phyloP scores from a whole-genome alignment of 2,329 filamentous ascomycete species.

The Curvularia sp. region DNA sequence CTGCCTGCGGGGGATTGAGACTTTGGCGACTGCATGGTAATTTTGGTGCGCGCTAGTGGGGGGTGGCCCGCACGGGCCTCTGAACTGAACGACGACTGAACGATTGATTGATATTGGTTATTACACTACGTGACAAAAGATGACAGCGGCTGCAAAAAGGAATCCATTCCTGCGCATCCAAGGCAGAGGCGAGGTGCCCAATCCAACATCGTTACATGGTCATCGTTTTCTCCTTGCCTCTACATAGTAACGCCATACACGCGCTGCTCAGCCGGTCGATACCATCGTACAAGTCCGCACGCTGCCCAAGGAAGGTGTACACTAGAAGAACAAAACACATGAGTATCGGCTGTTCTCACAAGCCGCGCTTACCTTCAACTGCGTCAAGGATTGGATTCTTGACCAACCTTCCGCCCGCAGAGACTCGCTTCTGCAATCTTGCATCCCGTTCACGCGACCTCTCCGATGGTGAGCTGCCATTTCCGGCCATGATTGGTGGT shows the following conservation, averaged over 20 bases:
- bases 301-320: constrained; percentile 44
- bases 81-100: not conserved
- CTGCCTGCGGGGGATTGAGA: constrained; percentile 19
- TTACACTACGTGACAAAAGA: not conserved
- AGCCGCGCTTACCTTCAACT: constrained; percentile 46
- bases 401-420: constrained; percentile 51
- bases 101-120: not conserved
- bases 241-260: not conserved
- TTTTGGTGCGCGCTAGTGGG: constrained; percentile 23
- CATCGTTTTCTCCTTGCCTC: constrained; percentile 6
- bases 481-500: constrained; percentile 58
- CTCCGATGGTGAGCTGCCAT: constrained; percentile 50
- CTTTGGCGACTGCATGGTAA: constrained; percentile 12
- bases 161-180: constrained; percentile 4
- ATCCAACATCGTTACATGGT: constrained; percentile 13
- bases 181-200: constrained; percentile 3
- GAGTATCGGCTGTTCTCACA: constrained; percentile 38
- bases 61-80: constrained; percentile 13
- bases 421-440: constrained; percentile 50
- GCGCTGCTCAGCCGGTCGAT: constrained; percentile 35
- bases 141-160: not conserved
- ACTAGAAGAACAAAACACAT: constrained; percentile 41
- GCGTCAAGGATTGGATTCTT: constrained; percentile 40
- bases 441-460: constrained; percentile 48
- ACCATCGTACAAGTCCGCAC: constrained; percentile 41